Evolutionary conservation across 2,329 filamentous ascomycete genomes (phyloP), one percentile per base, ranked within the genome.

Genomic region (Fusarium agapanthi): DNA sequence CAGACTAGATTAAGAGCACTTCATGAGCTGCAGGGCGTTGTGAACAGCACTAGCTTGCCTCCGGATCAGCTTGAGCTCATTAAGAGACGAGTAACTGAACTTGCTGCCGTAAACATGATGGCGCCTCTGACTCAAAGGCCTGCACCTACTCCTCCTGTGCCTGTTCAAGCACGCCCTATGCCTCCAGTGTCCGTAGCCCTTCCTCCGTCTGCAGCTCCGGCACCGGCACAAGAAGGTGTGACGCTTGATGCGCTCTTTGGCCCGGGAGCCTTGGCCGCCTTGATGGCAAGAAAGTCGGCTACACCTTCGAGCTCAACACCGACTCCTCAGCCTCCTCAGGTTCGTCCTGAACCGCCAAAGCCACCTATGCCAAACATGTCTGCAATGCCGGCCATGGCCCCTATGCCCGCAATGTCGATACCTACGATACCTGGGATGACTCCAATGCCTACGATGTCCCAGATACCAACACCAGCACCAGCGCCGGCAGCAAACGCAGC

Each of bases 1-100:
- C 92, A 94, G 80, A 91, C 90, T 79, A 93, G 93, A 83, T 86
- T 97, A 79, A 93, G 94, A 84, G 94, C 95, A 71, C 89, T 98
- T 76, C 86, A 95, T 82, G 93, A 96, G 82, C 88, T 98, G 73
- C 94, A 97, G 84, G 78, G 76, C 67, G 90, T 88, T 75, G 86
- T 98, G 79, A 90, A 93, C 81, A 91, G 88, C 76, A 92, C 94
- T 82, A 91, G 91, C 79, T 87, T 97, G 80, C 92, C 92, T 67
- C 90, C 91, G 77, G 91, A 95, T 79, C 93, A 97, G 84, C 88
- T 97, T 80, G 90, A 93, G 83, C 89, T 93, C 81, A 93, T 97
- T 83, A 93, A 92, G 83, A 91, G 92, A 80, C 94, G 96, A 88
- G 91, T 98, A 82, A 90, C 92, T 81, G 90, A 91, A 82, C 88